Percentiles rank a stretch among this genome's conserved stretches.
phyloP scores from a whole-genome alignment of 1,284 basidiomycete genomes.

The Agroathelia rolfsii region DNA sequence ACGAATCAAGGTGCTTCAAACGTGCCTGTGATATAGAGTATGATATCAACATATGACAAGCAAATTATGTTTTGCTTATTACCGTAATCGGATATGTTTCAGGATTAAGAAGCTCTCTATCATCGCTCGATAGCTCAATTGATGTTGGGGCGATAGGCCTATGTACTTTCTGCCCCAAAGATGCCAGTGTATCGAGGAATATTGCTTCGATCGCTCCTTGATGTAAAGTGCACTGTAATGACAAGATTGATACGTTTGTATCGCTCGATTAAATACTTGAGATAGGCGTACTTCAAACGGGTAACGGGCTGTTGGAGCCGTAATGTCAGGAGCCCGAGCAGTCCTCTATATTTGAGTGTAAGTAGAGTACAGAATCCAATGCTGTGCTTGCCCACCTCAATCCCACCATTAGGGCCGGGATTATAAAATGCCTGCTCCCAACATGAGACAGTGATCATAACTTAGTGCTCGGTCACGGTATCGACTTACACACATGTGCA shows the following conservation, averaged over 20 bases:
- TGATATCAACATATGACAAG: too few species aligned
- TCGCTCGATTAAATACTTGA: conserved; percentile 2
- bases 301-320: conserved; percentile 47
- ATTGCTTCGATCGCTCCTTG: conserved; percentile 68
- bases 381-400: conserved; percentile 34
- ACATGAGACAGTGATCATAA: neutral
- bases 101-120: conserved; percentile 19
- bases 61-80: too few species aligned
- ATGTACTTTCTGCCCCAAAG: conserved; percentile 44
- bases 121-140: conserved; percentile 36
- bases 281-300: conserved; percentile 48
- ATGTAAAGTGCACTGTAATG: conserved; percentile 50
- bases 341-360: conserved; percentile 25
- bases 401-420: conserved; percentile 46
- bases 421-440: conserved; percentile 61
- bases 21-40: too few species aligned
- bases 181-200: conserved; percentile 52
- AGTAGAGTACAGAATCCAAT: neutral
- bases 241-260: conserved; percentile 1
- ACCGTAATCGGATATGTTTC: conserved; percentile 25
- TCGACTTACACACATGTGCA: conserved; percentile 53
- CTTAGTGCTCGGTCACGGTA: neutral
- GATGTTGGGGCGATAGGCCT: conserved; percentile 46
- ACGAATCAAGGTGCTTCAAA: conserved; percentile 21
- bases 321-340: conserved; percentile 47